Conservation (phyloP, 495 filamentous ascomycete genomes). For the Xanthoparmelia taractica region DNA sequence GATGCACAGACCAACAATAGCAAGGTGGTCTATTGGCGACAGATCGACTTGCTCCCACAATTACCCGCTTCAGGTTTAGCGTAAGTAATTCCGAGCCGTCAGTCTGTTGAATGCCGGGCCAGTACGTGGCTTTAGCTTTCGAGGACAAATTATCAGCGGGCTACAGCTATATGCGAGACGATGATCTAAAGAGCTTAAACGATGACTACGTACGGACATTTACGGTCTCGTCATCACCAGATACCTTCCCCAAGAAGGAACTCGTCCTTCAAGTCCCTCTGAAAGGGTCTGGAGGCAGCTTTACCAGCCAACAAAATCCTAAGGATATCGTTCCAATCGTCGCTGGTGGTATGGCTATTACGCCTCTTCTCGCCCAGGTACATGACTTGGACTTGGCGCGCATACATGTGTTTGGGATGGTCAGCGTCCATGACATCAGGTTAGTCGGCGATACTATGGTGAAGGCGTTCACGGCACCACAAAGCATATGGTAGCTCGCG, state of each 20-base stretch:
- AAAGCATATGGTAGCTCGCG: constrained; percentile 47
- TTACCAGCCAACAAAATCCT: constrained; percentile 39
- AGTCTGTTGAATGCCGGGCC: constrained; percentile 55
- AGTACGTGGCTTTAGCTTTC: constrained; percentile 70
- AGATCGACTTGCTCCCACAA: constrained; percentile 53
- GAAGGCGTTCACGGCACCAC: constrained; percentile 38
- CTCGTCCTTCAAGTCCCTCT: constrained; percentile 61
- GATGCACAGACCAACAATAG: constrained; percentile 21
- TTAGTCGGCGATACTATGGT: constrained; percentile 53
- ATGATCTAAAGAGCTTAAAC: constrained; percentile 68
- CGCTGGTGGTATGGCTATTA: constrained; percentile 75
- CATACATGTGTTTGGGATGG: constrained; percentile 58
- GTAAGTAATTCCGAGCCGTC: constrained; percentile 39
- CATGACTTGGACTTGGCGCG: constrained; percentile 36
- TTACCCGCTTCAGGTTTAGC: constrained; percentile 55
- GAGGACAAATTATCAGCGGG: constrained; percentile 56
- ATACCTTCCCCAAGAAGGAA: constrained; percentile 36
- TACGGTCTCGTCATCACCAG: constrained; percentile 57
- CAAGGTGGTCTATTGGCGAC: constrained; percentile 36
- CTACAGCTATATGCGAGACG: constrained; percentile 73
- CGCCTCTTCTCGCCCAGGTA: constrained; percentile 62
- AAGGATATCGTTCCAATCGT: constrained; percentile 45
- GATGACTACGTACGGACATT: constrained; percentile 79
- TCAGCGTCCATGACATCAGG: constrained; percentile 52
- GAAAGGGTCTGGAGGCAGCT: constrained; percentile 65